Evolutionary conservation across 176 grass and related monocot genomes (phyloP).

Genomic region (Aegilops longissima): DNA sequence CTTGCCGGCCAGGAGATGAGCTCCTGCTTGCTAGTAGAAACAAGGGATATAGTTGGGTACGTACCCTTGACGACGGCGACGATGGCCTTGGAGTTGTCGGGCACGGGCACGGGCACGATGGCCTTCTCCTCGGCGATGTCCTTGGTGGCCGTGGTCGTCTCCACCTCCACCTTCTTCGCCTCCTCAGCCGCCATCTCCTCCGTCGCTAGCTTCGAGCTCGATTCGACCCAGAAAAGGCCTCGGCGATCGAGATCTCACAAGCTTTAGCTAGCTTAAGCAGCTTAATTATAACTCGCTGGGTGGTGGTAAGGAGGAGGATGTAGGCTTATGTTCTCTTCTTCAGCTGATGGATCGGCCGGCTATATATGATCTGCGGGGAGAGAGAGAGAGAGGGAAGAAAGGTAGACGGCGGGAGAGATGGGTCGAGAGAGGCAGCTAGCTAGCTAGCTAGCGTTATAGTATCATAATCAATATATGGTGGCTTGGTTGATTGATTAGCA

Average conservation of each 20-base stretch:
- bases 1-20: neutral
- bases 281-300: neutral
- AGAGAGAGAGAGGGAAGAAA: neutral
- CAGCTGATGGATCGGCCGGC: neutral
- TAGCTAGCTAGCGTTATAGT: neutral
- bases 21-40: too few relatives aligned
- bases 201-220: neutral
- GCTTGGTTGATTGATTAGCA: conserved; percentile 12
- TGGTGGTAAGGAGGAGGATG: neutral
- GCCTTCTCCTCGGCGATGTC: conserved; percentile 68
- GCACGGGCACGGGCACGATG: conserved; percentile 33
- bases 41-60: neutral
- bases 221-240: neutral
- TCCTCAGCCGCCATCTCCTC: conserved; percentile 28
- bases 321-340: neutral
- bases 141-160: conserved; percentile 37
- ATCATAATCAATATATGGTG: conserved; percentile 17
- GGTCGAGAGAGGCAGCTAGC: neutral
- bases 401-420: neutral
- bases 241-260: too few relatives aligned
- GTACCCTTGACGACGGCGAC: conserved; percentile 40
- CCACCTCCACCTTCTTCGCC: conserved; percentile 57
- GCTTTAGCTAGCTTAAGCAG: neutral
- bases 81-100: conserved; percentile 47
- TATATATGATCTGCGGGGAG: neutral